Conservation (phyloP, 768 basidiomycete species). For the Thelephora aurantiotincta region DNA sequence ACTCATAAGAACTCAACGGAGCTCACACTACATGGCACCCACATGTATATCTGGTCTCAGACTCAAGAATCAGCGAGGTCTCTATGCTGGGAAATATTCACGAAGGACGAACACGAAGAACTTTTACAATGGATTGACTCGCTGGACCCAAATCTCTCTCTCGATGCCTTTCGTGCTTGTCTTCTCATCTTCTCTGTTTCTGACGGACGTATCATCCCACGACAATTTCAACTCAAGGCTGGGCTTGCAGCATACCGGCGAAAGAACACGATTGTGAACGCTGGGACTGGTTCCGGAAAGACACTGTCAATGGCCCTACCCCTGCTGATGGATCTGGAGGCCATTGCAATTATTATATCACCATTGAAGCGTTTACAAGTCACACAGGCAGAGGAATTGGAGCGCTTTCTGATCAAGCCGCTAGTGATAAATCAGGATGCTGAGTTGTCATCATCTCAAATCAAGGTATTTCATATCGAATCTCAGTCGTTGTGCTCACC, state of each 20-base stretch:
- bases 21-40: too few relatives aligned
- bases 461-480: neutral
- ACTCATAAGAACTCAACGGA: too few relatives aligned
- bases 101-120: too few relatives aligned
- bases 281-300: neutral
- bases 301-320: neutral
- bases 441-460: neutral
- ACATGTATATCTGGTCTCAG: too few relatives aligned
- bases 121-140: too few relatives aligned
- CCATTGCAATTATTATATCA: neutral
- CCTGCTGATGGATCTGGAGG: neutral
- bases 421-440: neutral
- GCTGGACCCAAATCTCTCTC: too few relatives aligned
- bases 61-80: too few relatives aligned
- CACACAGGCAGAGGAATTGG: neutral
- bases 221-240: neutral
- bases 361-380: neutral
- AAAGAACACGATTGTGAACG: neutral
- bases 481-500: neutral
- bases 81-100: too few relatives aligned
- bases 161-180: neutral
- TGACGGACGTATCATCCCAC: neutral
- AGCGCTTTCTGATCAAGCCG: neutral
- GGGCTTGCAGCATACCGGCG: neutral
- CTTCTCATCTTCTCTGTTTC: neutral